Conservation (phyloP, 2,329 filamentous ascomycete species). For the Venturia oleaginea region DNA sequence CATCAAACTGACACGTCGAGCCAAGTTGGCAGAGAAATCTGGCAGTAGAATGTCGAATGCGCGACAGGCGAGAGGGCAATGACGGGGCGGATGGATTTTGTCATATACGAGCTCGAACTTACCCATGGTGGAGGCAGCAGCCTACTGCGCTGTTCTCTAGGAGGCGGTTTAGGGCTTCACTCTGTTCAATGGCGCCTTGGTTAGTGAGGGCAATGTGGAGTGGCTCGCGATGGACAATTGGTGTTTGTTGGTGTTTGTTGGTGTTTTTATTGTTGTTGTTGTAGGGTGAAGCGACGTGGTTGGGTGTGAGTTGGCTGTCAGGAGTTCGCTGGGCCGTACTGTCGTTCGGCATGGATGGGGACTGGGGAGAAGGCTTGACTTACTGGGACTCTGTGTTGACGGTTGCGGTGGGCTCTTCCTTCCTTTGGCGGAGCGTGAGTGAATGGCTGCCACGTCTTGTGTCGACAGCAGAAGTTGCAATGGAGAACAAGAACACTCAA, state of each 20-base stretch:
- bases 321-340: neutral
- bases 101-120: neutral
- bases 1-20: constrained; percentile 5
- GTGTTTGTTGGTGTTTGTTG: neutral
- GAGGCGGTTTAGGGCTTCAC: neutral
- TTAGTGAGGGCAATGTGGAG: neutral
- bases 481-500: neutral
- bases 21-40: neutral
- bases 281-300: neutral
- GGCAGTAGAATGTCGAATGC: neutral
- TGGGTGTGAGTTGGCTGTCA: neutral
- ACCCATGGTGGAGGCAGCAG: constrained; percentile 10
- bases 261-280: neutral
- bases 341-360: neutral
- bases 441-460: neutral
- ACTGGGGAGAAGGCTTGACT: neutral
- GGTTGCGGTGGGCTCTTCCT: neutral
- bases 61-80: neutral
- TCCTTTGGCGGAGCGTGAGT: neutral
- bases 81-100: neutral
- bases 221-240: neutral
- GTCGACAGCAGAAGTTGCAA: neutral
- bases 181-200: neutral
- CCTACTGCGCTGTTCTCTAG: neutral
- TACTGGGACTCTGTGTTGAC: neutral